Conservation (phyloP, 1,284 basidiomycete genomes). For the Apiotrichum akiyoshidainum region DNA sequence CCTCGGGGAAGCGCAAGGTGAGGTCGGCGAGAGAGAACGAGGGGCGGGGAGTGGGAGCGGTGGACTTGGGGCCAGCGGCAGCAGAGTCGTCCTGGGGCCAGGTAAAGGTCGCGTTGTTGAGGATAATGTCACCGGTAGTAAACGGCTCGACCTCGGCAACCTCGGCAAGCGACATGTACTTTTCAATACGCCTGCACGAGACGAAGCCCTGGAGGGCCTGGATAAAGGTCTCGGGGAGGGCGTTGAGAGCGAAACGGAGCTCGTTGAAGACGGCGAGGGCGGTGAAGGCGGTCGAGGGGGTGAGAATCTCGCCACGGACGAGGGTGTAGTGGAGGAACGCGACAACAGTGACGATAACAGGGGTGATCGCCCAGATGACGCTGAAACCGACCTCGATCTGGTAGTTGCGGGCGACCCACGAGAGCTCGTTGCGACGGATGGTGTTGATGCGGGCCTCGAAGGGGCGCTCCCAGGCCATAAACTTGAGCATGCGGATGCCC, state of each 20-base stretch:
- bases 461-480: constrained; percentile 92
- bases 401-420: constrained; percentile 79
- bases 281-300: constrained; percentile 83
- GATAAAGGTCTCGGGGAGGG: constrained; percentile 84
- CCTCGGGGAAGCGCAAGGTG: constrained; percentile 70
- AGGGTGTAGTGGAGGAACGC: constrained; percentile 62
- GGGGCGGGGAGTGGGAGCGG: constrained; percentile 66
- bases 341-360: constrained; percentile 49
- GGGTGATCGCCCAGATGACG: constrained; percentile 63
- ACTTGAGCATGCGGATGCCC: constrained; percentile 91
- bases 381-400: constrained; percentile 79
- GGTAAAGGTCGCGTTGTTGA: constrained; percentile 79
- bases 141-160: constrained; percentile 60
- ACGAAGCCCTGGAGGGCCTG: constrained; percentile 78
- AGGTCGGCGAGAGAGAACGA: constrained; percentile 81
- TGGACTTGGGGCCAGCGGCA: constrained; percentile 48
- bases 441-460: constrained; percentile 74
- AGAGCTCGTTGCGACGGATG: constrained; percentile 73
- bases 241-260: constrained; percentile 67
- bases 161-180: constrained; percentile 72
- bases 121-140: constrained; percentile 60
- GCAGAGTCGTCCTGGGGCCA: constrained; percentile 70
- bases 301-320: constrained; percentile 60
- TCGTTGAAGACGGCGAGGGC: constrained; percentile 71
- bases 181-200: constrained; percentile 84